Percentiles rank a stretch among this genome's conserved stretches.
These are phyloP conservation scores for Rhizoclosmatium sp. DNA, from an alignment of 192 early-diverging fungal genomes.

Conservation along the genomic window DNA sequence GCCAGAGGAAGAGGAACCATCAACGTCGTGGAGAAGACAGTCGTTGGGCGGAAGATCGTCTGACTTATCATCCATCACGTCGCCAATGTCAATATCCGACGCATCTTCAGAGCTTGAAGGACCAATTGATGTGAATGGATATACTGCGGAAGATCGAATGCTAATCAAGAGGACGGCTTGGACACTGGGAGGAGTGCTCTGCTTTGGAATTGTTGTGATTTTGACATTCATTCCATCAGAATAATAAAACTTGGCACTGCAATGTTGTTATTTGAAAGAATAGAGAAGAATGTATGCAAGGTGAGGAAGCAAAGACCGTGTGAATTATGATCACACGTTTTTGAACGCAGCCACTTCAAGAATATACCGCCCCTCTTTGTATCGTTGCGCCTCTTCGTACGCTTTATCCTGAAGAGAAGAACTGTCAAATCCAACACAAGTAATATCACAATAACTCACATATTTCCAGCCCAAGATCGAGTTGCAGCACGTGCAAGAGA, in stretches of 20 bases:
- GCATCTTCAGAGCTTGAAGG: neutral
- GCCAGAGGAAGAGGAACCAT: neutral
- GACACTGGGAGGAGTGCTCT: neutral
- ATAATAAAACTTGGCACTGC: neutral
- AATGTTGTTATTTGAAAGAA: neutral
- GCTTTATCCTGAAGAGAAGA: conserved; percentile 56
- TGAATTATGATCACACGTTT: neutral
- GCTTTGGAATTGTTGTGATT: neutral
- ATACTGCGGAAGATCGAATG: conserved; percentile 9
- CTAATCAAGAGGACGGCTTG: conserved; percentile 10
- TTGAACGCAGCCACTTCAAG: conserved; percentile 61
- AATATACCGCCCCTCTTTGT: conserved; percentile 83
- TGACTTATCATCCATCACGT: neutral
- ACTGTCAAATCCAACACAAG: neutral
- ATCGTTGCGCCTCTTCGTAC: conserved; percentile 68
- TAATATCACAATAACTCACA: conserved; percentile 9
- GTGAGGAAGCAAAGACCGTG: neutral
- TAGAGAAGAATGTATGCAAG: no score
- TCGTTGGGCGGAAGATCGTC: neutral
- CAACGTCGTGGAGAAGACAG: neutral
- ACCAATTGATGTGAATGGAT: conserved; percentile 25
- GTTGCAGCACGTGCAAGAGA: conserved; percentile 63
- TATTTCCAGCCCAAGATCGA: conserved; percentile 50
- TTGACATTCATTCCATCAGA: conserved; percentile 3
- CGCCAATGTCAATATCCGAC: conserved; percentile 10